Base-by-base conservation (phyloP, 2,329 filamentous ascomycete species). In the Peltaster fructicola region DNA sequence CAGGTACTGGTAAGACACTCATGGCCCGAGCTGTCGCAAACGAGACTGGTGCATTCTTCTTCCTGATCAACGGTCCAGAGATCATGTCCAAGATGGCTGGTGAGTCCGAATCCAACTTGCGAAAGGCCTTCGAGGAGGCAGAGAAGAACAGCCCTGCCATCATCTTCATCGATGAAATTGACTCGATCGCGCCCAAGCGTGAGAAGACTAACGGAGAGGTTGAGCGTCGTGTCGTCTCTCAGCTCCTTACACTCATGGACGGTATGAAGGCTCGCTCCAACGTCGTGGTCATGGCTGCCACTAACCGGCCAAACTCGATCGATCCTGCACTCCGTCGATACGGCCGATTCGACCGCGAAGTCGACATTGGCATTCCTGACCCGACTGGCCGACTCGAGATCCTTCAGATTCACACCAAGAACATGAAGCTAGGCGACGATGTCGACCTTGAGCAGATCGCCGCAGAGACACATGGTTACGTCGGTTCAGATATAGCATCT, bases 61-160 rank as follows among this genome's bases (percentile, higher is more conserved):
- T 98, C 72, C 61, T 95, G 36, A 95, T 98, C 69, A 95, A 95
- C 58, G 85, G 88, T 37, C 88, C 88, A 25, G 88, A 95, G 55
- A 95, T 98, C 62, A 95, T 98, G 88, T 93, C 85, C 31, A 95
- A 95, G 71, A 95, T 95, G 88, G 88, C 88, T 31, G 88, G 88
- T 69, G 88, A 98, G 58, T 95, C 88, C 31, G 88, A 95, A 56
- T 95, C 85, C 31, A 95, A 95, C 55, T 59, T 98, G 40, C 77
- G 88, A 45, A 95, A 95, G 61, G 88, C 88, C n/a, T 98, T 98
- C 45, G 88, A 95, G 55, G 88, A 95, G 62, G 88, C 88, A 20
- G 85, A 95, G 65, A 95, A 95, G 73, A 95, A 95, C 63, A 92
- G 85, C 0, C 88, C 88, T 8, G 84, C 88, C 30, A 95, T 98